Conservation (phyloP, 805 yeast genomes). For the Isabelozyma pseudorhagii region DNA sequence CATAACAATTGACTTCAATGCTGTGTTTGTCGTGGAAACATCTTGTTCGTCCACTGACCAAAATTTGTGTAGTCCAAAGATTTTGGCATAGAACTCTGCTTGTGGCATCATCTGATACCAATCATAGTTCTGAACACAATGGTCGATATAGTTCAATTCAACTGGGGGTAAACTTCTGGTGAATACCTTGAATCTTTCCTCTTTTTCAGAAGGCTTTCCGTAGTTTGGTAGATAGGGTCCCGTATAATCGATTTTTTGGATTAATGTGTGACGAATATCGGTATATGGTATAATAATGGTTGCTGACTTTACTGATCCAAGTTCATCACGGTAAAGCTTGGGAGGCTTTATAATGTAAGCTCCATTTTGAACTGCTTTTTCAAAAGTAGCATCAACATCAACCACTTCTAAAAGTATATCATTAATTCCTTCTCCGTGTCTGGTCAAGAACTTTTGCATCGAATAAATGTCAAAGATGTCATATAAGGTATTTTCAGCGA, state of each 20-base stretch:
- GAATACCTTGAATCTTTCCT: conserved; percentile 1
- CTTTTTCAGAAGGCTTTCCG: background rate
- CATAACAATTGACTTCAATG: conserved; percentile 75
- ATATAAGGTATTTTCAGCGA: conserved; percentile 12
- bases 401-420: conserved; percentile 69
- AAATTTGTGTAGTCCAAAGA: conserved; percentile 71
- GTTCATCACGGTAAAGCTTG: conserved; percentile 31
- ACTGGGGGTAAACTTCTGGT: conserved; percentile 28
- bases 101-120: conserved; percentile 64
- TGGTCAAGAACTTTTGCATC: conserved; percentile 22
- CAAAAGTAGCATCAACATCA: conserved; percentile 43
- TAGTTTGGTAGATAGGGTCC: conserved; percentile 56
- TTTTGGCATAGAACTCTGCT: conserved; percentile 56
- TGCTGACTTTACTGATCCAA: conserved; percentile 55
- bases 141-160: conserved; percentile 54
- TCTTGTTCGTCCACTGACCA: conserved; percentile 85
- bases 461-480: conserved; percentile 12
- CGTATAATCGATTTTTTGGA: conserved; percentile 43
- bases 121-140: conserved; percentile 74
- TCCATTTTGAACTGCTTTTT: conserved; percentile 50
- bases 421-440: conserved; percentile 79
- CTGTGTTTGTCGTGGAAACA: conserved; percentile 66
- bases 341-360: conserved; percentile 39
- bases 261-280: conserved; percentile 68
- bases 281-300: conserved; percentile 42